Conservation (phyloP, 345 rosid genomes). For the Salix dunnii region DNA sequence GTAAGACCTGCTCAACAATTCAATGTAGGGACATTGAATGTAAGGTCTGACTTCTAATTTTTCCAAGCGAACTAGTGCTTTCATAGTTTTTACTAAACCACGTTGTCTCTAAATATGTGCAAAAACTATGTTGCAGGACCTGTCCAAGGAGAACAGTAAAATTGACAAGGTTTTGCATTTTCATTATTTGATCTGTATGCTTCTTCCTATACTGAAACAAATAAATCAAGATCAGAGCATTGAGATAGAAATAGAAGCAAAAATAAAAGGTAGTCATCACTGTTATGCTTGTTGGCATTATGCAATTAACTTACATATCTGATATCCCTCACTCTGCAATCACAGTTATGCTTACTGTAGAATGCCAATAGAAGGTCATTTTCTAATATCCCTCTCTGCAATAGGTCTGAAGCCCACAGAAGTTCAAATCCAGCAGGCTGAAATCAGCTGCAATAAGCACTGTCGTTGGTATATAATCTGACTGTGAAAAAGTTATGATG, state of each 20-base stretch:
- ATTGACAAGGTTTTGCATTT: slow-evolving; percentile 65
- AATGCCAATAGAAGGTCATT: neutral
- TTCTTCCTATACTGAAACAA: slow-evolving; percentile 81
- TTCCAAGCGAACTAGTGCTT: slow-evolving; percentile 10
- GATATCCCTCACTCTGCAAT: neutral
- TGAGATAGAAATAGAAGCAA: slow-evolving; percentile 68
- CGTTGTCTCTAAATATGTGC: slow-evolving; percentile 13
- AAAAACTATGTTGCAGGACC: slow-evolving; percentile 49
- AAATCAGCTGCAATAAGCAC: slow-evolving; percentile 42
- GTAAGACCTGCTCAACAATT: slow-evolving; percentile 62
- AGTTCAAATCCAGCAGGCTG: slow-evolving; percentile 42
- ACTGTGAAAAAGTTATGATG: slow-evolving; percentile 10
- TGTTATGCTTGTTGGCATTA: slow-evolving; percentile 9
- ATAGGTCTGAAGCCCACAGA: slow-evolving; percentile 53
- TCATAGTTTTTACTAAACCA: slow-evolving; percentile 8
- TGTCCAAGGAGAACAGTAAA: slow-evolving; percentile 32
- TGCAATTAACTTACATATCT: neutral
- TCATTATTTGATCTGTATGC: slow-evolving; percentile 84
- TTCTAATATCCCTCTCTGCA: slow-evolving; percentile 23
- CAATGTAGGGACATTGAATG: slow-evolving; percentile 53
- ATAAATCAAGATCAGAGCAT: slow-evolving; percentile 57
- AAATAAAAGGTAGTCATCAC: slow-evolving; percentile 48
- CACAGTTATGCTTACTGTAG: neutral
- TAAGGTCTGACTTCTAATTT: slow-evolving; percentile 64
- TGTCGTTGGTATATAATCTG: slow-evolving; percentile 50